phyloP scores from a whole-genome alignment of 371 early-diverging fungal species.

The Chytridiales sp. region DNA sequence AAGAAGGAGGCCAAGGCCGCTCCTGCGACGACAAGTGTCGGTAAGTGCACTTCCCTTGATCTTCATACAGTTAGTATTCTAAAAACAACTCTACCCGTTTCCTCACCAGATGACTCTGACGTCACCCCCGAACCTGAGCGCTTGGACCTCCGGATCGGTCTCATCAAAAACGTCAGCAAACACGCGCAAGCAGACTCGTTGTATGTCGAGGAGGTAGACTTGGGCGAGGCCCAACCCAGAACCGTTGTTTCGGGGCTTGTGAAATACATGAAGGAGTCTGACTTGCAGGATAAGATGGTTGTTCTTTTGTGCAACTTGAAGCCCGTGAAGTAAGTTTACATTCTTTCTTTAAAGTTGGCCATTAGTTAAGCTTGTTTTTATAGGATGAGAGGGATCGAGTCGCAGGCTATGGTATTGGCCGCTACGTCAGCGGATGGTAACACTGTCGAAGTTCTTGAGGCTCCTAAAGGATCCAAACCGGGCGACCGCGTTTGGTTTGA shows the following conservation, averaged over 20 bases:
- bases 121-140: slow-evolving; percentile 24
- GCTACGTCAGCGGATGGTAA: slow-evolving; percentile 68
- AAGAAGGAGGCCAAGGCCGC: slow-evolving; percentile 8
- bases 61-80: not conserved
- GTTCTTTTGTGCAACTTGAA: slow-evolving; percentile 86
- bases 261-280: slow-evolving; percentile 79
- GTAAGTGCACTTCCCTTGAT: not conserved
- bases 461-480: slow-evolving; percentile 77
- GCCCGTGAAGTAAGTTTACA: slow-evolving; percentile 62
- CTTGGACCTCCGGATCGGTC: slow-evolving; percentile 69
- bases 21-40: not conserved
- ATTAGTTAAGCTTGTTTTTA: slow-evolving; percentile 23
- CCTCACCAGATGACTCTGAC: not conserved
- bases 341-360: not conserved
- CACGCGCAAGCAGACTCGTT: slow-evolving; percentile 91
- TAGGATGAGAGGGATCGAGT: slow-evolving; percentile 94
- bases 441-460: slow-evolving; percentile 85
- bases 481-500: slow-evolving; percentile 88
- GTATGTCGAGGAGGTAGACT: slow-evolving; percentile 88
- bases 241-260: slow-evolving; percentile 92
- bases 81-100: not conserved
- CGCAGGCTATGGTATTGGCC: slow-evolving; percentile 89
- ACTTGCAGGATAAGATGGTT: slow-evolving; percentile 69
- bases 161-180: slow-evolving; percentile 72
- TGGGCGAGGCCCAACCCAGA: slow-evolving; percentile 81